Conservation (phyloP, 2,329 filamentous ascomycete genomes). For the Stagonosporopsis rhizophila region DNA sequence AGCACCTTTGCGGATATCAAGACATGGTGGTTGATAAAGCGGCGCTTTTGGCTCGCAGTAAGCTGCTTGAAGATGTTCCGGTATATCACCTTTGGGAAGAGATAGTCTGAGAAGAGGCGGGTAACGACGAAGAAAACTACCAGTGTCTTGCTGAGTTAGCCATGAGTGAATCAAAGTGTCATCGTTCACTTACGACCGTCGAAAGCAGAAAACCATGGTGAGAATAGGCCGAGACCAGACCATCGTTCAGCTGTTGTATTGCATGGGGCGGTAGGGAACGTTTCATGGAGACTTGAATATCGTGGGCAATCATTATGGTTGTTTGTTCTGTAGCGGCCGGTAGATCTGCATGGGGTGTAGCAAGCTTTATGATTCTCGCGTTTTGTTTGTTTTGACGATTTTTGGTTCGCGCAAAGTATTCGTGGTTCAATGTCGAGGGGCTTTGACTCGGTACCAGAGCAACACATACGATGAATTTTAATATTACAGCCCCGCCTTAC, state of each 20-base stretch:
- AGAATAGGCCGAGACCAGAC: neutral
- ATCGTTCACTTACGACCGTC: neutral
- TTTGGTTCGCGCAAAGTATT: no score
- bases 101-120: neutral
- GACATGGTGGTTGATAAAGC: conserved; percentile 4
- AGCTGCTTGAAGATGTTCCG: neutral
- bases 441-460: no score
- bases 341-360: no score
- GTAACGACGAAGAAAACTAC: conserved; percentile 2
- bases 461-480: no score
- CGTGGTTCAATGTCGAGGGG: no score
- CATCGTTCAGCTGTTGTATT: neutral
- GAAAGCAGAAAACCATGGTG: neutral
- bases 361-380: no score
- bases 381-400: no score
- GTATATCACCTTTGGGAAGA: neutral
- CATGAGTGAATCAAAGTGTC: neutral
- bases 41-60: neutral
- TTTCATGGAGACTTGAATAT: neutral
- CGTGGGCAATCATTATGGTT: neutral
- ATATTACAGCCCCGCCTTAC: no score
- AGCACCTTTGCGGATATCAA: neutral
- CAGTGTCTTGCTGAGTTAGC: neutral
- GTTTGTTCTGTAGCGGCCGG: no score
- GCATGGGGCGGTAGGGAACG: neutral